Evolutionary conservation across 495 filamentous ascomycete species (phyloP).

Genomic region (Jackrogersella minutella): DNA sequence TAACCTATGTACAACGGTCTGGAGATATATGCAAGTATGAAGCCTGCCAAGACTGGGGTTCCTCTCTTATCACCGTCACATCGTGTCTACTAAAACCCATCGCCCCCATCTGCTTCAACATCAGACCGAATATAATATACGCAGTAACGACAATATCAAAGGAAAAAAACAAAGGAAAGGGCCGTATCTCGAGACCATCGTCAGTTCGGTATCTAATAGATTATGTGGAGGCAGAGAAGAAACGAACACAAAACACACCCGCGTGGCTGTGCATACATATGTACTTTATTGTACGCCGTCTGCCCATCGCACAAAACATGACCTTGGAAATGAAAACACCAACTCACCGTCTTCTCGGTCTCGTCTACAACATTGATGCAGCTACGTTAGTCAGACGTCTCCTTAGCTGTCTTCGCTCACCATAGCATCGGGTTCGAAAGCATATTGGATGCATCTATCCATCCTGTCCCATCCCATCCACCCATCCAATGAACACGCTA

Average conservation of each 20-base stretch:
- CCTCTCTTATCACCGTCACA: conserved; percentile 6
- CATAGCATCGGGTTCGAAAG: conserved; percentile 19
- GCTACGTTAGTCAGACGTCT: conserved; percentile 6
- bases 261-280: conserved; percentile 19
- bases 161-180: background rate
- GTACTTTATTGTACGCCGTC: conserved; percentile 10
- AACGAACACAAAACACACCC: conserved; percentile 16
- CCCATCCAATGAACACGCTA: conserved; percentile 9
- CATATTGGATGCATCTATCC: no score
- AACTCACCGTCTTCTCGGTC: background rate
- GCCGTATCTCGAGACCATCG: background rate
- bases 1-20: conserved; percentile 9
- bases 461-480: no score
- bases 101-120: background rate
- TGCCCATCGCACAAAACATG: conserved; percentile 4
- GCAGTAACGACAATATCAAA: no score
- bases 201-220: background rate
- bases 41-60: conserved; percentile 29
- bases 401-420: conserved; percentile 14
- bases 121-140: background rate
- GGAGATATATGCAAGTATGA: conserved; percentile 4
- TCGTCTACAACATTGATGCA: no score
- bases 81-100: background rate
- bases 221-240: background rate
- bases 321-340: background rate